Evolutionary conservation across 306 rosid species (phyloP), one percentile per base, ranked within the genome.

Genomic region (Corylus americana): DNA sequence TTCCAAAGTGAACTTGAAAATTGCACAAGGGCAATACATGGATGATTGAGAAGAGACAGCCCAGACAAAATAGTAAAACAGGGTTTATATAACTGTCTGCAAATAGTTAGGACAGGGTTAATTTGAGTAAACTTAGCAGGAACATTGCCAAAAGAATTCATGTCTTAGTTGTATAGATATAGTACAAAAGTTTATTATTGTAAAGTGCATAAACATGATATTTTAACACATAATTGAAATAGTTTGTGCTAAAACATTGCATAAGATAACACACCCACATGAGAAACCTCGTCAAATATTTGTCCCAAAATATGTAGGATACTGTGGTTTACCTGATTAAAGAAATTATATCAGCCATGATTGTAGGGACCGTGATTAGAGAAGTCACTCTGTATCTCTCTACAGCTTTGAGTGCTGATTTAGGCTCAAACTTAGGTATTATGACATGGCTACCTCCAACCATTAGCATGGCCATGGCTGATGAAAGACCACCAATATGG

Each of bases 361-460:
- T 93, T 74, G 98, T 92, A 55, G 98, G 98, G 75, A 95, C 98
- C 16, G 98, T 90, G 83, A 95, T 95, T 51, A 92, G 83, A 86
- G 97, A 88, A 74, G 98, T 90, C 77, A 95, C 97, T 22, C 62
- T 5, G 75, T 87, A 76, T 72, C 49, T 87, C 39, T 85, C 87
- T 71, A 88, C 87, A 83, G 91, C 90, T 45, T 70, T 86, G 45
- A 88, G 37, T 22, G 94, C 92, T 73, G 77, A 84, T 73, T 88
- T 76, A 11, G 93, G 91, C 55, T 88, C 93, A 64, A 92, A 92
- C 86, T 90, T 95, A 1, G 97, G 96, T 71, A 89, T 81, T 73
- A 95, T 80, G 69, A 91, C 89, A 88, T 95, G 97, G 83, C 94
- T 81, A 76, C 92, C 97, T 76, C 96, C 98, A 69, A 84, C 86